These are phyloP conservation scores for Lactuca sativa DNA, from an alignment of 129 eudicot genomes.

Conservation along the genomic window DNA sequence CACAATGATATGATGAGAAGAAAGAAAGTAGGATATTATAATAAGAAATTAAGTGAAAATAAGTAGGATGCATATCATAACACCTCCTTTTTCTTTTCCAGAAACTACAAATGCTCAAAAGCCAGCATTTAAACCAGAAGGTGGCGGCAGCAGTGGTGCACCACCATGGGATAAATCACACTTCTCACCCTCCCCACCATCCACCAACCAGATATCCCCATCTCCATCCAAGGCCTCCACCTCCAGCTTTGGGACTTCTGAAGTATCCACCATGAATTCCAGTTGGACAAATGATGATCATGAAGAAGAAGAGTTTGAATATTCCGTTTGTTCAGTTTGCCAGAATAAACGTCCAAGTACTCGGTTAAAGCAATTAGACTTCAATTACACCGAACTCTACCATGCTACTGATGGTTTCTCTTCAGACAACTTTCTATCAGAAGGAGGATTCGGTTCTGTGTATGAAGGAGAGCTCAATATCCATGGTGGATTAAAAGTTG, in stretches of 20 bases:
- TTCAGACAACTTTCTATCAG: conserved; percentile 49
- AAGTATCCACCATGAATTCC: conserved; percentile 19
- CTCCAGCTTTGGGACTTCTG: conserved; percentile 33
- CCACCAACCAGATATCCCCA: conserved; percentile 15
- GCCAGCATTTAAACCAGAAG: conserved; percentile 17
- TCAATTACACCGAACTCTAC: conserved; percentile 54
- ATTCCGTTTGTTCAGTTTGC: conserved; percentile 54
- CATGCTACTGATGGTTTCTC: conserved; percentile 60
- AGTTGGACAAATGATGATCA: conserved; percentile 20
- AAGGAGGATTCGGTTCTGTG: conserved; percentile 75
- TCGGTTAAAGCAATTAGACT: conserved; percentile 38
- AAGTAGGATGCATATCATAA: no score
- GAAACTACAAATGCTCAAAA: conserved; percentile 35
- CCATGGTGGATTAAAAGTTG: conserved; percentile 48
- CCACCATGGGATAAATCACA: conserved; percentile 8
- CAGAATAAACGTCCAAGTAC: conserved; percentile 49
- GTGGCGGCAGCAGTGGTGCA: conserved; percentile 5
- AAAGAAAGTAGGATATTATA: no score
- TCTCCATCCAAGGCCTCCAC: conserved; percentile 26
- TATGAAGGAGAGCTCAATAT: conserved; percentile 44
- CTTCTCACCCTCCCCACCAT: conserved; percentile 24
- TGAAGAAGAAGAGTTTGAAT: conserved; percentile 32
- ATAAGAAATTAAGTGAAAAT: no score
- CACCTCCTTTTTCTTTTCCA: conserved; percentile 20
- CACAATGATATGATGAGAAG: no score